Evolutionary conservation across 768 basidiomycete species (phyloP), one percentile per base, ranked within the genome.

Genomic region (Pleurotus sapidus): DNA sequence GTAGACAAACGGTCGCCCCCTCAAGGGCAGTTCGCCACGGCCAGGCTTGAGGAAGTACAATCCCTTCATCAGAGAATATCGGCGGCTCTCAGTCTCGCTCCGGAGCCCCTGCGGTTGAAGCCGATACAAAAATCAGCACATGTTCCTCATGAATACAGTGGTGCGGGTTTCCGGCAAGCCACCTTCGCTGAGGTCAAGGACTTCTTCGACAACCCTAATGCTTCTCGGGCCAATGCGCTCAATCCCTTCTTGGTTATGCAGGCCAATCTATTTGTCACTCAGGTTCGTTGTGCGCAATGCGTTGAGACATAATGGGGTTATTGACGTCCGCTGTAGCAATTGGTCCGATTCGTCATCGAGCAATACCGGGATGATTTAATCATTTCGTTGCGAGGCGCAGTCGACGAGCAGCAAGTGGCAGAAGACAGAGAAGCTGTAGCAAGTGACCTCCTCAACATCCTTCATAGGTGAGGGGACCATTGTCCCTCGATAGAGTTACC

Each of bases 161-260:
- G 86, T 23, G 83, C 84, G 37, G 86, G 84, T 9, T 94, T 91
- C 76, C 77, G 86, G 30, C 88, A 91, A 70, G 86, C 87, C 7
- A 93, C 94, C 2, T 91, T 93, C 61, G 87, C 87, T 2, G 91
- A 94, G 71, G 88, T 96, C 60, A 90, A 89, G 67, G 89, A 93
- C 68, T 92, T 94, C 68, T 96, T 95, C 68, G 88, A 93, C 61
- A 91, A 95, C 64, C 93, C 94, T 11, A 89, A 93, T 60, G 91
- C 91, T 6, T 90, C 86, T 7, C 82, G 89, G 18, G 91, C 85
- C 56, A 90, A 91, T 65, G 93, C 93, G 0, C 79, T 91, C 54
- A 94, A 96, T 68, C 88, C 91, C 17, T 95, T 89, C 78, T 77
- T 95, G 30, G 93, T 96, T 30, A 90, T 93, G 83, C 93, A 95